A percentile compares a stretch with the other conserved stretches of the same genome.
phyloP scores from a whole-genome alignment of 2,329 filamentous ascomycete species.

The Xylariaceae sp. region DNA sequence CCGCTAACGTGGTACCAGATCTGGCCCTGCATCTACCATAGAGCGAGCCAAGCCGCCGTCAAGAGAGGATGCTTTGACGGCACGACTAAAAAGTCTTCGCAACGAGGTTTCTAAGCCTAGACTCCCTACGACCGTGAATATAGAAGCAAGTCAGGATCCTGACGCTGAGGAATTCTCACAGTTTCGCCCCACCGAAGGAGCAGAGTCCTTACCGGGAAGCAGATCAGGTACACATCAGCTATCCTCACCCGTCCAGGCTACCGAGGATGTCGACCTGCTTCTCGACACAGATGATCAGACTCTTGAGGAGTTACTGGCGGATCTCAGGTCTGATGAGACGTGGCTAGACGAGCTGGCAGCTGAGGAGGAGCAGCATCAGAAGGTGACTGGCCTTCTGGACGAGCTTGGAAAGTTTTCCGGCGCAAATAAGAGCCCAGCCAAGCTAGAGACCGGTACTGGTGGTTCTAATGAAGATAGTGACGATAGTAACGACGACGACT shows the following conservation, averaged over 20 bases:
- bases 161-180: conserved; percentile 20
- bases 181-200: conserved; percentile 17
- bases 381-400: conserved; percentile 42
- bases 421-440: conserved; percentile 11
- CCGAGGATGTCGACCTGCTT: conserved; percentile 46
- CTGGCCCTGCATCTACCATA: conserved; percentile 43
- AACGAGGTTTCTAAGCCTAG: conserved; percentile 43
- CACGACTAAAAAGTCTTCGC: conserved; percentile 58
- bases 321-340: conserved; percentile 45
- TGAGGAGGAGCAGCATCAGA: conserved; percentile 41
- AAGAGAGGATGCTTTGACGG: conserved; percentile 57
- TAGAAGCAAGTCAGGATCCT: conserved; percentile 7
- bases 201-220: neutral
- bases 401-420: conserved; percentile 38
- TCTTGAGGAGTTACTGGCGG: conserved; percentile 57
- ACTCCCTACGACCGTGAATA: conserved; percentile 6
- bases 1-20: conserved; percentile 38
- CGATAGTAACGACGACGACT: conserved; percentile 41
- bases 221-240: conserved; percentile 10
- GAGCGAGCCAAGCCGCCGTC: conserved; percentile 51
- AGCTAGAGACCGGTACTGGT: neutral
- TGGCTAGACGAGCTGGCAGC: conserved; percentile 42
- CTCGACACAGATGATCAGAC: conserved; percentile 58
- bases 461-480: neutral
- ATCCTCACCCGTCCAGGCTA: conserved; percentile 7